Base-by-base conservation (phyloP, 192 early-diverging fungal genomes). In the Coemansia sp. region DNA sequence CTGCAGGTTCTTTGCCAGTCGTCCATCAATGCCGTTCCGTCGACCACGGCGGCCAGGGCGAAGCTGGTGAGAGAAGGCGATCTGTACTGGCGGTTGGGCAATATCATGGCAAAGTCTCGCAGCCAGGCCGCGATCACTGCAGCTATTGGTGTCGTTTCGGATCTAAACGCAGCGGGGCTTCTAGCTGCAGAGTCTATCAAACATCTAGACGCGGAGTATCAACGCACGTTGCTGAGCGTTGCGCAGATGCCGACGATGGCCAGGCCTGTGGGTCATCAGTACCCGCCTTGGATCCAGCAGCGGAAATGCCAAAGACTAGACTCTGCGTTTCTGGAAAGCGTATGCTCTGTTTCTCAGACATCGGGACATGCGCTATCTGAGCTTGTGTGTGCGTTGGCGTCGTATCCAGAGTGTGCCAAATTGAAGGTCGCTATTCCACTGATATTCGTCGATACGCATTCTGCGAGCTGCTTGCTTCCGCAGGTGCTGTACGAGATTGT, bases 391-490 rank as follows among this genome's bases (percentile, higher is more conserved):
- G 72, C 79, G 8, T 28, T 82, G 48, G 71, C 74, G 0, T 61
- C 66, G 37, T 62, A 66, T 28, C 51, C 43, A 4, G 71, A 76
- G 35, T 67, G 74, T 57, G 38, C 43, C 12, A 60, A 37, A 37
- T 22, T 67, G 39, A 72, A 73, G 33, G 37, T 54, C 20, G 69
- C 70, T 6, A 71, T 78, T 2, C 63, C 66, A 9, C 61, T 83
- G 43, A 65, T 78, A 11, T 70, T 69, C 2, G 75, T 63, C 8
- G 76, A 83, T 15, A 52, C 75, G 38, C 67, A 68, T n/a, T 37
- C 63, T 2, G 81, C 81, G 5, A 65, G 66, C 43, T 64, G 67
- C 7, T 17, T 83, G 41, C 38, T 83, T 22, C 81, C 81, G 18
- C 76, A 74, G 6, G 37, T 78, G 12, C 56, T 83, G 9, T 61